Evolutionary conservation across 805 yeast genomes (phyloP), one percentile per base, ranked within the genome.

Genomic region (Nakazawaea ishiwadae): DNA sequence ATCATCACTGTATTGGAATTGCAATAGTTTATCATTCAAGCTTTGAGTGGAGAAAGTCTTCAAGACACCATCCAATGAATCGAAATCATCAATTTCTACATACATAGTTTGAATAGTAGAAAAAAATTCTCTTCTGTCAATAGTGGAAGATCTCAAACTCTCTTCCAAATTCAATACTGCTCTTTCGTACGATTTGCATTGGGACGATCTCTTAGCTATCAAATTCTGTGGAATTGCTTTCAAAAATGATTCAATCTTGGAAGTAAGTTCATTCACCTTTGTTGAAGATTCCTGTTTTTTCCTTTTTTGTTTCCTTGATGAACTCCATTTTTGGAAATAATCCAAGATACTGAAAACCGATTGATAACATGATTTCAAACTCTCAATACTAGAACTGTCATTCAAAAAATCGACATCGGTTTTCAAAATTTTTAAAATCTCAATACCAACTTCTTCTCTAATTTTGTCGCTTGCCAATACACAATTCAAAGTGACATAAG

Each of bases 161-260:
- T 86, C 86, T 51, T 93, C 99, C 52, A 86, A 67, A 56, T 87
- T 88, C 39, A 90, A 65, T 6, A 91, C 79, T 0, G 98, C 89
- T 35, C 98, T 68, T 48, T 95, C 97, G 54, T 79, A 88, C 0
- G 95, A 81, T 35, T 79, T 85, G 46, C 95, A 85, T 48, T 88
- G 88, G 1, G 88, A 73, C 0, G 97, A 84, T 39, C 93, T 69
- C 27, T 71, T 68, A 0, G 96, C 96, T 51, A 93, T 68, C 17
- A 84, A 55, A 28, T 77, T 79, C 21, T 81, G 76, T 0, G 96
- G 85, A 8, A 90, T 71, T 2, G 62, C 54, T 2, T 61, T 62
- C 10, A 88, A 56, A 44, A 88, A 75, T 1, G 42, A 37, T 35
- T 69, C 69, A 3, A 78, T 77, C 52, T 49, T 64, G 42, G 24